Evolutionary conservation across 75 land plant genomes (phyloP), one percentile per base, ranked within the genome.

Genomic region (Pinus albicaulis): DNA sequence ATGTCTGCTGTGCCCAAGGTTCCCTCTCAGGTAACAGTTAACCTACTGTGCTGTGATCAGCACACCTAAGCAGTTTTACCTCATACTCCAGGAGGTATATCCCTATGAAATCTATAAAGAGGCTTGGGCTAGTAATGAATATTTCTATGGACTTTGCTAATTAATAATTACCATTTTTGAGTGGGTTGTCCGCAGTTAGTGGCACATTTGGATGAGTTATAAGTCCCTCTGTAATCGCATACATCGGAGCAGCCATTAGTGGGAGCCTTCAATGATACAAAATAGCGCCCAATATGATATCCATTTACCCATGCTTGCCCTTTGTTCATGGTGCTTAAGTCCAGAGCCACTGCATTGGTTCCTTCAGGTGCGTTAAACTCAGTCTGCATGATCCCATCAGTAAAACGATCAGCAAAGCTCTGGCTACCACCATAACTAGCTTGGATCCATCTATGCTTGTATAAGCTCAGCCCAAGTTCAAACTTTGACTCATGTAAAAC

Each of bases 301-400:
- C 89, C 89, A 69, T 87, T 87, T 11, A 85, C 84, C 89, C 89
- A 85, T 64, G 76, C 88, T 71, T 81, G 77, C 14, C 89, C 88
- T 63, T 87, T 87, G 48, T 88, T 88, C 88, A 85, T 87, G 68
- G 78, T 81, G 41, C 71, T 78, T 56, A 87, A 25, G 73, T 87
- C 84, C 55, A 87, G 25, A 24, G 88, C 83, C 52, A 87, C 88
- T 64, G 89, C 66, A 60, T 87, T 71, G 41, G 68, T 72, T 15
- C 87, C 89, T 61, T 59, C 80, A 31, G 89, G 89, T 44, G 88
- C 76, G 66, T 76, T 74, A 76, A 87, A 85, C 48, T 60, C 79
- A 10, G 88, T 76, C 88, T 87, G 22, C 57, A 53, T 13, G 34
- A 52, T 7, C 57, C 20, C 28, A 72, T 1, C 25, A 24, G 26